These are phyloP conservation scores for Narthecium ossifragum DNA, from an alignment of 106 monocot genomes.

Conservation along the genomic window DNA sequence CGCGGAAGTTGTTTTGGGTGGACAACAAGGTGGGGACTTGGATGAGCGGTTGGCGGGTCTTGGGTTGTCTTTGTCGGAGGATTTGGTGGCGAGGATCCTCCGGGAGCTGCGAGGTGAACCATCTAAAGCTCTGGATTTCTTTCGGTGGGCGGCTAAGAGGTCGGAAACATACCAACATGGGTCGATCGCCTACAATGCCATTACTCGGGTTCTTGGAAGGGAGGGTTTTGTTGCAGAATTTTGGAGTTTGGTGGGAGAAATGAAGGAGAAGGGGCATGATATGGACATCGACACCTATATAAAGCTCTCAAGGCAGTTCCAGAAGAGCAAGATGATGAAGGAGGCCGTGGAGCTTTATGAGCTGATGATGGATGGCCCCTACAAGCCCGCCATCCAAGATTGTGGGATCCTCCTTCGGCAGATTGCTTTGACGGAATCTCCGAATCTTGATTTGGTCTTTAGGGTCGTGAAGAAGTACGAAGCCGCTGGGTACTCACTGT, in stretches of 20 bases:
- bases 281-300: conserved; percentile 89
- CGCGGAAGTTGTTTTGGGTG: conserved; percentile 9
- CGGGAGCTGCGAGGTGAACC: conserved; percentile 36
- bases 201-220: conserved; percentile 52
- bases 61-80: conserved; percentile 32
- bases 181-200: conserved; percentile 50
- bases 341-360: conserved; percentile 80
- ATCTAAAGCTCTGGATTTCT: conserved; percentile 58
- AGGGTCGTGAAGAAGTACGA: conserved; percentile 81
- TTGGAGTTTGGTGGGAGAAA: conserved; percentile 52
- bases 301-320: conserved; percentile 59
- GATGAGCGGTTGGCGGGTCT: conserved; percentile 19
- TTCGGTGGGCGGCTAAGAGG: conserved; percentile 44
- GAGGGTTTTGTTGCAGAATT: conserved; percentile 50
- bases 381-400: conserved; percentile 71
- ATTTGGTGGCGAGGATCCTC: conserved; percentile 29
- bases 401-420: conserved; percentile 62
- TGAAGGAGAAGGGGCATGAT: conserved; percentile 44
- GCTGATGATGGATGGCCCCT: conserved; percentile 90
- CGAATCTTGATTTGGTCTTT: conserved; percentile 60
- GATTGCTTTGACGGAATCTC: conserved; percentile 37
- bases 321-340: conserved; percentile 49
- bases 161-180: conserved; percentile 42
- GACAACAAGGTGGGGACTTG: conserved; percentile 11
- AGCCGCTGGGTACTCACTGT: conserved; percentile 40